Evolutionary conservation across 441 rosid species (phyloP).

Genomic region (Populus hybrid): DNA sequence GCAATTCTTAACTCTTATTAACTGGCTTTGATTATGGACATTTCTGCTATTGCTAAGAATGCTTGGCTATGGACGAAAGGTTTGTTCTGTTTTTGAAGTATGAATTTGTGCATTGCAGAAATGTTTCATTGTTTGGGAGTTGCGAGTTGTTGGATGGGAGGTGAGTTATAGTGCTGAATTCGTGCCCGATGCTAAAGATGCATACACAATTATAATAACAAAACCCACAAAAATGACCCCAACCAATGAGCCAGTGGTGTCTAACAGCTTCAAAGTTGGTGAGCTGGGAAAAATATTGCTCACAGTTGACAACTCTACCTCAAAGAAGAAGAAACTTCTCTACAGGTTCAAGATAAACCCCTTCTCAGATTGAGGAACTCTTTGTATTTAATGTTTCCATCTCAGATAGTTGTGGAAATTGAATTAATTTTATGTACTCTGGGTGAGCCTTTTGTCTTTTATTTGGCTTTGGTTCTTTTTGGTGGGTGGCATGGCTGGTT

Average conservation of each 20-base stretch:
- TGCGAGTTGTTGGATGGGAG: constrained; percentile 86
- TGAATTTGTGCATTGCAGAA: constrained; percentile 33
- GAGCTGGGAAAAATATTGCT: constrained; percentile 76
- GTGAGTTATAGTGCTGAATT: constrained; percentile 77
- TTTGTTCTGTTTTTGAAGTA: neutral
- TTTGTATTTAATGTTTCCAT: neutral
- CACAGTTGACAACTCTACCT: constrained; percentile 67
- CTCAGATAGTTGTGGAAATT: constrained; percentile 11
- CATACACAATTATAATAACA: constrained; percentile 66
- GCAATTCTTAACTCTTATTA: neutral
- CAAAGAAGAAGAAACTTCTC: constrained; percentile 24
- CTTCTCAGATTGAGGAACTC: constrained; percentile 36
- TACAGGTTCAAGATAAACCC: constrained; percentile 81
- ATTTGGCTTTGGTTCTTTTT: constrained; percentile 10
- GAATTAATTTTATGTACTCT: constrained; percentile 15
- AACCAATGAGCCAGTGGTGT: constrained; percentile 59
- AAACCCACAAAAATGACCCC: constrained; percentile 63
- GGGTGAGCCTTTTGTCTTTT: constrained; percentile 9
- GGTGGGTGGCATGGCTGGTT: neutral
- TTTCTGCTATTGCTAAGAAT: neutral
- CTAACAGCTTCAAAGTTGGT: constrained; percentile 57
- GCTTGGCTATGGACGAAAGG: neutral
- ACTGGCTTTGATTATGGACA: neutral
- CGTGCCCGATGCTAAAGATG: constrained; percentile 56
- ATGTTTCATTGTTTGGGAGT: constrained; percentile 73